These are phyloP conservation scores for Naganishia vaughanmartiniae DNA, from an alignment of 768 basidiomycete genomes.

Conservation along the genomic window DNA sequence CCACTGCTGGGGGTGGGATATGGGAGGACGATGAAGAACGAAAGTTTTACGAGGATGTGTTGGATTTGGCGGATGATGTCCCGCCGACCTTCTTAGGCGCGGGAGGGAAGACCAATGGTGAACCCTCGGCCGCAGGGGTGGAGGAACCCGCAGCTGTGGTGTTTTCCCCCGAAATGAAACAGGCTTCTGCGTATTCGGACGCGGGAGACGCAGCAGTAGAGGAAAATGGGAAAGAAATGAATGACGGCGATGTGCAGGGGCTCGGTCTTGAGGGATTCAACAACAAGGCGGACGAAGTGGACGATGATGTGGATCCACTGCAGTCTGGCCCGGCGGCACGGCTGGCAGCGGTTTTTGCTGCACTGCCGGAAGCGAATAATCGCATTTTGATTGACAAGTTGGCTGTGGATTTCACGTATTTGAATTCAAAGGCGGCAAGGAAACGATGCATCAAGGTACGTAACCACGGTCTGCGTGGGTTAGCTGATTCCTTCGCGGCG, in stretches of 20 bases:
- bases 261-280: constrained; percentile 14
- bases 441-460: constrained; percentile 81
- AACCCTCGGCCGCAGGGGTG: constrained; percentile 15
- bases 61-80: constrained; percentile 86
- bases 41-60: constrained; percentile 86
- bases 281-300: constrained; percentile 31
- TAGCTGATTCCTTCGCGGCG: constrained; percentile 8
- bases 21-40: constrained; percentile 99
- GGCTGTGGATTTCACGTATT: constrained; percentile 90
- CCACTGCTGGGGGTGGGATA: constrained; percentile 64
- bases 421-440: constrained; percentile 94
- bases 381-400: constrained; percentile 84
- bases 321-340: constrained; percentile 86
- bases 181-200: constrained; percentile 13
- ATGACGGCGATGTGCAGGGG: constrained; percentile 21
- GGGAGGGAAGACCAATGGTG: constrained; percentile 55
- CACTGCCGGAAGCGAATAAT: constrained; percentile 91
- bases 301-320: constrained; percentile 61
- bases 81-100: constrained; percentile 77
- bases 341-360: constrained; percentile 81
- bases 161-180: constrained; percentile 28
- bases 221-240: neutral
- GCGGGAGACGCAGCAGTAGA: constrained; percentile 41
- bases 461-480: neutral
- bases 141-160: neutral